These are phyloP conservation scores for Selaginella tamariscina DNA, from an alignment of 75 land plant species.

Conservation along the genomic window DNA sequence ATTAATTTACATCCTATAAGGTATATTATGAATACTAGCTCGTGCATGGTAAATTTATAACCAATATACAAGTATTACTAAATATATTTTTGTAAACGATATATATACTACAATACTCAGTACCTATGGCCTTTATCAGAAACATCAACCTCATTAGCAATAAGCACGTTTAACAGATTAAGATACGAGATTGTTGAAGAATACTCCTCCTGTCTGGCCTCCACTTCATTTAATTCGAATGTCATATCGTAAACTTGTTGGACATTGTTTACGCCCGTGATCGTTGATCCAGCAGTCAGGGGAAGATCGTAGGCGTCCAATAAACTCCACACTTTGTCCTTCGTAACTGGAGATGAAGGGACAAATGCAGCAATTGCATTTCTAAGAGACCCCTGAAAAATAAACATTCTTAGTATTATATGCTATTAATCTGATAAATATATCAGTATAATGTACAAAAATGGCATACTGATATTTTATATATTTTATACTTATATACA, in stretches of 20 bases:
- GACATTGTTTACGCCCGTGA: constrained; percentile 19
- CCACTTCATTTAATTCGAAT: constrained; percentile 90
- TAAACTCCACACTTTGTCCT: constrained; percentile 76
- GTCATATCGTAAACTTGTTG: constrained; percentile 95
- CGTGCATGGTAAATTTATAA: too few species aligned
- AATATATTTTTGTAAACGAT: too few species aligned
- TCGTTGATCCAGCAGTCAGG: constrained; percentile 47
- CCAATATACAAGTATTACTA: too few species aligned
- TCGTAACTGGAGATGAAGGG: constrained; percentile 49
- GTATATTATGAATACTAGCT: too few species aligned
- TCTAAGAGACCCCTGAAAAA: constrained; percentile 69
- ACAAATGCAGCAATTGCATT: constrained; percentile 73
- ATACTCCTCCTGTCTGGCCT: constrained; percentile 82
- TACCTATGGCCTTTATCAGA: constrained; percentile 79
- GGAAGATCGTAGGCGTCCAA: constrained; percentile 91
- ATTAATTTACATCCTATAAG: too few species aligned
- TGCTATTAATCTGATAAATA: too few species aligned
- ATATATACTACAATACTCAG: neutral
- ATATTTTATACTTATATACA: too few species aligned
- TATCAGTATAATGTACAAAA: too few species aligned
- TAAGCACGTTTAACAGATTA: constrained; percentile 72
- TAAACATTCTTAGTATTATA: neutral
- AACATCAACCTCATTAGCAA: constrained; percentile 57
- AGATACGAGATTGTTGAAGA: constrained; percentile 96
- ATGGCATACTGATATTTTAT: too few species aligned